phyloP scores from a whole-genome alignment of 2,329 filamentous ascomycete genomes.

The Seiridium unicorne region DNA sequence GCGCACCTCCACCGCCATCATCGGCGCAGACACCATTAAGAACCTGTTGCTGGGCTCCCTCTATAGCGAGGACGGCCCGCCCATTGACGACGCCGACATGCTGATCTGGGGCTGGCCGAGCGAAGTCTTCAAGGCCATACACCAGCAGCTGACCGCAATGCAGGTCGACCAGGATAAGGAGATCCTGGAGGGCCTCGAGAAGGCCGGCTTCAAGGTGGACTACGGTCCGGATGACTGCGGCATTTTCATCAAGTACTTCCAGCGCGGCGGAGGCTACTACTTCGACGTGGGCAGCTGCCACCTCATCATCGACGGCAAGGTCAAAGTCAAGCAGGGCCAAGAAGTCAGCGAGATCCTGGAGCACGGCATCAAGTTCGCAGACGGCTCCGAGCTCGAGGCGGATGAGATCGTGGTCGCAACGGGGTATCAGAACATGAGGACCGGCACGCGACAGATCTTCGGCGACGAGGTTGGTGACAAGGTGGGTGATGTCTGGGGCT shows the following conservation, averaged over 20 bases:
- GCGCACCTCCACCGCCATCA: not conserved
- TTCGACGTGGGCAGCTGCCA: slow-evolving; percentile 34
- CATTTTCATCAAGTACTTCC: slow-evolving; percentile 9
- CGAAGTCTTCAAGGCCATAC: slow-evolving; percentile 10
- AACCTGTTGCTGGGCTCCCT: slow-evolving; percentile 7
- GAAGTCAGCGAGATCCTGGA: slow-evolving; percentile 29
- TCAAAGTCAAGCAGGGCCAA: slow-evolving; percentile 57
- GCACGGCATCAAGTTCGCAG: slow-evolving; percentile 34
- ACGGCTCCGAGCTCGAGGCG: slow-evolving; percentile 44
- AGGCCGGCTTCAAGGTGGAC: slow-evolving; percentile 8
- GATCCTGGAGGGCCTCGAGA: slow-evolving; percentile 3
- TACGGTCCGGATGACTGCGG: slow-evolving; percentile 9
- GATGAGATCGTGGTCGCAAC: slow-evolving; percentile 51
- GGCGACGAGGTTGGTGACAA: slow-evolving; percentile 48
- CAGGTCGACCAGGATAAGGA: slow-evolving; percentile 1
- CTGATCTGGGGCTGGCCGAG: slow-evolving; percentile 7
- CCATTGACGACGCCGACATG: slow-evolving; percentile 9
- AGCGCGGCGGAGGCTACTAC: slow-evolving; percentile 31
- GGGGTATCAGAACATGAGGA: slow-evolving; percentile 54
- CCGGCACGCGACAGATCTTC: slow-evolving; percentile 45
- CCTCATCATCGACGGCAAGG: slow-evolving; percentile 40
- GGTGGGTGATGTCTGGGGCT: slow-evolving; percentile 46
- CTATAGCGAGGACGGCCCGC: slow-evolving; percentile 5
- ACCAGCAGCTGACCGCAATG: slow-evolving; percentile 3
- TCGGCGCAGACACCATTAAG: slow-evolving; percentile 4